Evolutionary conservation across 169 alveolate genomes (phyloP).

Genomic region (Plasmodium malariae): DNA sequence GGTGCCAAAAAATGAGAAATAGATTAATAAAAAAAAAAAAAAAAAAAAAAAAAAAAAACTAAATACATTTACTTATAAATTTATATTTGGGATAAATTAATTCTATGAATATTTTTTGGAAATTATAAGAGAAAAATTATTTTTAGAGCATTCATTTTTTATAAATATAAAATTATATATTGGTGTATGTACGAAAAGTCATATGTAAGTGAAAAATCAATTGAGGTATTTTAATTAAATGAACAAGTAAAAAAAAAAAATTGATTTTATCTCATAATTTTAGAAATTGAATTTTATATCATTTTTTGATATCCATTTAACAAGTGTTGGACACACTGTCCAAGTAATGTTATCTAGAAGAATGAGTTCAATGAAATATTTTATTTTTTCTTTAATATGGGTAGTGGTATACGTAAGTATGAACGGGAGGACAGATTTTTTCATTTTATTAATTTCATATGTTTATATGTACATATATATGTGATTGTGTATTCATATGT

Average conservation of each 20-base stretch:
- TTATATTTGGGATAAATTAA: background rate
- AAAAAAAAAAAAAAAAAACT: background rate
- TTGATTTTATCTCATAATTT: no score
- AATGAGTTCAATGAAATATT: conserved; percentile 47
- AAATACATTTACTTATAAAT: no score
- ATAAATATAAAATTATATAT: no score
- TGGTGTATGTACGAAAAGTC: no score
- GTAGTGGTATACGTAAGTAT: conserved; percentile 43
- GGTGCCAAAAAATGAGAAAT: background rate
- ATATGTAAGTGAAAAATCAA: no score
- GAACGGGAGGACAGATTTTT: background rate
- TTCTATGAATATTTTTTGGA: background rate
- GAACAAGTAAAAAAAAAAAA: no score
- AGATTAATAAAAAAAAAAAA: conserved; percentile 8
- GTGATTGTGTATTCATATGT: no score
- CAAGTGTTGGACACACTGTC: no score
- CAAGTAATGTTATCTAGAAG: background rate
- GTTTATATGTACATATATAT: background rate
- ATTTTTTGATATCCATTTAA: background rate
- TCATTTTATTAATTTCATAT: background rate
- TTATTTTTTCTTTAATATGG: conserved; percentile 36
- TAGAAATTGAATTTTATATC: no score
- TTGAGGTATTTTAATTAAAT: no score
- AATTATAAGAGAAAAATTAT: background rate
- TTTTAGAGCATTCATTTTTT: no score